Conservation (phyloP, 2,329 filamentous ascomycete genomes). For the Dothistroma septosporum region DNA sequence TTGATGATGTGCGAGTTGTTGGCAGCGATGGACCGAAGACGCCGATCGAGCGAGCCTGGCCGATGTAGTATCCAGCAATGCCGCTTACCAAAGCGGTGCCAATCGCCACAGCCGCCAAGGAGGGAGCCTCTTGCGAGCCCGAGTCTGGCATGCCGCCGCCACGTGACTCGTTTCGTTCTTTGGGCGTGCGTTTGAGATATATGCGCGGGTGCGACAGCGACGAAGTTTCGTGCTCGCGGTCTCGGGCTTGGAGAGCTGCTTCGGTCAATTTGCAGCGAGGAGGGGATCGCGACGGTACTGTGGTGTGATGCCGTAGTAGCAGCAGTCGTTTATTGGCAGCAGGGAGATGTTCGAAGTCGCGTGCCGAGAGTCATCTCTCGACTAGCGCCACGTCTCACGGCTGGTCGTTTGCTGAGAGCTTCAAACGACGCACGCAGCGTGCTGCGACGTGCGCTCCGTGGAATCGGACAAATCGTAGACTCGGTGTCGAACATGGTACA, state of each 20-base stretch:
- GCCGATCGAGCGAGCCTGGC: constrained; percentile 63
- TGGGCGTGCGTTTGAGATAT: not conserved
- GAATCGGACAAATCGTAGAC: constrained; percentile 18
- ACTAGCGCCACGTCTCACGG: constrained; percentile 7
- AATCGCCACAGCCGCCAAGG: constrained; percentile 59
- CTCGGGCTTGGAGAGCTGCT: not conserved
- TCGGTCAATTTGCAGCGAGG: not conserved
- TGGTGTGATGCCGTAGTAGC: too few relatives aligned
- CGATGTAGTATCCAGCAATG: constrained; percentile 70
- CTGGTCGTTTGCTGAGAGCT: constrained; percentile 28
- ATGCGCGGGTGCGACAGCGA: not conserved
- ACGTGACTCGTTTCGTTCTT: not conserved
- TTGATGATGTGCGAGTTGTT: constrained; percentile 21
- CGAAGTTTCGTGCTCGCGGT: not conserved
- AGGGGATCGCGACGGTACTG: constrained; percentile 15
- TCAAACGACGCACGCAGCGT: not conserved
- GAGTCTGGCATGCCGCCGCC: not conserved
- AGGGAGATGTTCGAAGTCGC: constrained; percentile 11
- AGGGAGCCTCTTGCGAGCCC: constrained; percentile 39
- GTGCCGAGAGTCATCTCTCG: not conserved
- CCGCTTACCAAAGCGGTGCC: constrained; percentile 71
- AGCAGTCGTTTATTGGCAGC: not conserved
- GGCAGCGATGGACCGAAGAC: constrained; percentile 58
- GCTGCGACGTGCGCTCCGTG: constrained; percentile 4
- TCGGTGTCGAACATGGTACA: constrained; percentile 6